Percentiles rank a stretch among this genome's conserved stretches.
Evolutionary conservation across 495 filamentous ascomycete species (phyloP).

Genomic region (Hypoxylon fuscum): DNA sequence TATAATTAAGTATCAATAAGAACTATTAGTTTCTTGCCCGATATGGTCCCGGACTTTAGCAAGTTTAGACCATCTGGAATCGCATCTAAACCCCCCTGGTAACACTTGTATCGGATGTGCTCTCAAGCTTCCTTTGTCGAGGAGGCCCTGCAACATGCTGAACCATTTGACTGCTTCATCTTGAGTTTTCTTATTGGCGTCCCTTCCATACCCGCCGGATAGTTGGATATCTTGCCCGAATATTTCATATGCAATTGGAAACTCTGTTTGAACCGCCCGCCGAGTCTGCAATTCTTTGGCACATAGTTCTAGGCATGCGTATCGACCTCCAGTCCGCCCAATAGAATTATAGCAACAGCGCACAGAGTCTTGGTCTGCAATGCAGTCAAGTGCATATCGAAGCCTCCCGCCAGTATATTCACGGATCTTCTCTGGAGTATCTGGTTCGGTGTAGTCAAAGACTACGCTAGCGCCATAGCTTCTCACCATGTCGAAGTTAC

Average conservation of each 20-base stretch:
- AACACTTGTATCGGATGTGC: neutral
- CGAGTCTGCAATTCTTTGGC: neutral
- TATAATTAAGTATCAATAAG: too few species aligned
- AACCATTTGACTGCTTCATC: neutral
- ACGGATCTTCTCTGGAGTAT: conserved; percentile 55
- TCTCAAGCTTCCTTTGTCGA: neutral
- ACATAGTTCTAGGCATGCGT: conserved; percentile 8
- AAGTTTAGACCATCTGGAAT: neutral
- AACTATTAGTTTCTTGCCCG: neutral
- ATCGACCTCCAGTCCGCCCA: conserved; percentile 33
- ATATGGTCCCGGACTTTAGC: neutral
- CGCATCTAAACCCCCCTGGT: neutral
- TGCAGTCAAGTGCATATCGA: conserved; percentile 52
- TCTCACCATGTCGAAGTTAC: conserved; percentile 64
- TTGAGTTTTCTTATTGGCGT: neutral
- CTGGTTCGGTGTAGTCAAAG: conserved; percentile 63
- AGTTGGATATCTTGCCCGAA: neutral
- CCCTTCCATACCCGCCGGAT: neutral
- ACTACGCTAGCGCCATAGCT: conserved; percentile 60
- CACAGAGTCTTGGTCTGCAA: conserved; percentile 41
- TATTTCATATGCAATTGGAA: neutral
- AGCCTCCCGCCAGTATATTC: conserved; percentile 46
- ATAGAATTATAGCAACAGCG: conserved; percentile 39
- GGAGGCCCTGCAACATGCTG: neutral
- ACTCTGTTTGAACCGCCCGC: neutral